Evolutionary conservation across 2,329 filamentous ascomycete genomes (phyloP), one percentile per base, ranked within the genome.

Genomic region (Graphium sp.): DNA sequence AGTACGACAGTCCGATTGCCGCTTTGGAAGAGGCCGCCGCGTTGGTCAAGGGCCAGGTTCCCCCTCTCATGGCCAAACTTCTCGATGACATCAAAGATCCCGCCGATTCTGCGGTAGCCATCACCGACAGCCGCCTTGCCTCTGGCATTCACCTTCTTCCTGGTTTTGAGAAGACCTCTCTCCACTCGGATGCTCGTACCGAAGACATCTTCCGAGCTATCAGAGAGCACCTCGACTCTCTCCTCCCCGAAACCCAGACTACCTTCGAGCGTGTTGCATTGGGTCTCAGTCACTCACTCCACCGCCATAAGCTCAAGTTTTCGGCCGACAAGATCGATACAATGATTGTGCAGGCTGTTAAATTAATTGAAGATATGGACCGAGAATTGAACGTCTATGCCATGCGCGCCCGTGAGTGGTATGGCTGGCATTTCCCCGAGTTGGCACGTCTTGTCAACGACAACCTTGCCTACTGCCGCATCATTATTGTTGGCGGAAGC

Each of bases 351-450:
- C 89, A 98, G 59, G 85, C 85, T 32, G 89, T 98, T 49, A 77
- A 79, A 38, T 71, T 94, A 29, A 66, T 98, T 26, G 89, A 98
- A 49, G 89, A 98, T 39, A 62, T 98, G 36, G 89, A 98, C 62
- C 98, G 98, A 66, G 89, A 98, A 57, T 65, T 98, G 38, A 98
- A 98, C 63, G 89, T 82, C 43, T 95, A 94, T 49, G 87, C 89
- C 39, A 98, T 98, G 89, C 71, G 89, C 53, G 84, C 94, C 36
- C 95, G 95, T 73, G 89, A 98, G 56, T 98, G 89, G 89, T 98
- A 98, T 51, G 89, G 89, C 46, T 98, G 89, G 89, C 89, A 95
- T 58, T 98, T 95, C 63, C 89, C 89, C 22, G 89, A 98, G 62
- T 74, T 98, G 67, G 85, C 82, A 47, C 87, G 85, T 59, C 93